These are phyloP conservation scores for Coffea eugenioides DNA, from an alignment of 257 asterid genomes.

Conservation along the genomic window DNA sequence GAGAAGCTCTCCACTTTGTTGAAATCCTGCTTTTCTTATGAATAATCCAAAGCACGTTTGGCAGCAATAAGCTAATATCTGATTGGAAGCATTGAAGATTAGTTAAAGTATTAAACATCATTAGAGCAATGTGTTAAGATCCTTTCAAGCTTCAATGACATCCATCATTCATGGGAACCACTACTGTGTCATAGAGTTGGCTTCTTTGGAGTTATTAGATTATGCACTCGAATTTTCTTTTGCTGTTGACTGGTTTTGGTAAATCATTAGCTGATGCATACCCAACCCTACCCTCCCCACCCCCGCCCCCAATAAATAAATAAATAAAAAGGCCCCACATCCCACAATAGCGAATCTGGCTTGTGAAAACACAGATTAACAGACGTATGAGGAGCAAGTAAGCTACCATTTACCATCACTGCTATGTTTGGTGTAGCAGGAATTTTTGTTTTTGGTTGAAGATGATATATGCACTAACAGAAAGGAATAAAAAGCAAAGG, in stretches of 20 bases:
- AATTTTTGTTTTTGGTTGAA: conserved; percentile 13
- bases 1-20: no score
- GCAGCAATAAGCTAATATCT: neutral
- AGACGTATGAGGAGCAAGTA: neutral
- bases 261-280: no score
- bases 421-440: conserved; percentile 29
- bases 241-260: no score
- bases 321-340: neutral
- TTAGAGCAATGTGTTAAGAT: neutral
- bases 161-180: neutral
- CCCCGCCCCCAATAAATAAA: neutral
- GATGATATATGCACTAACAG: conserved; percentile 5
- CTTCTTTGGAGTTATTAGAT: neutral
- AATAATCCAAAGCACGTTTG: neutral
- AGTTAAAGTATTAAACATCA: neutral
- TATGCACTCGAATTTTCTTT: neutral
- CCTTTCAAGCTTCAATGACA: neutral
- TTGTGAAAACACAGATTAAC: neutral
- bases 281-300: neutral
- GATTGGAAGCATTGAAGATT: neutral
- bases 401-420: neutral
- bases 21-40: no score
- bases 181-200: neutral
- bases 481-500: conserved; percentile 20
- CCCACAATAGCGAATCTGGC: neutral